A percentile compares a stretch with the other conserved stretches of the same genome.
These are phyloP conservation scores for Trifolium subterraneum DNA, from an alignment of 306 rosid genomes.

Conservation along the genomic window DNA sequence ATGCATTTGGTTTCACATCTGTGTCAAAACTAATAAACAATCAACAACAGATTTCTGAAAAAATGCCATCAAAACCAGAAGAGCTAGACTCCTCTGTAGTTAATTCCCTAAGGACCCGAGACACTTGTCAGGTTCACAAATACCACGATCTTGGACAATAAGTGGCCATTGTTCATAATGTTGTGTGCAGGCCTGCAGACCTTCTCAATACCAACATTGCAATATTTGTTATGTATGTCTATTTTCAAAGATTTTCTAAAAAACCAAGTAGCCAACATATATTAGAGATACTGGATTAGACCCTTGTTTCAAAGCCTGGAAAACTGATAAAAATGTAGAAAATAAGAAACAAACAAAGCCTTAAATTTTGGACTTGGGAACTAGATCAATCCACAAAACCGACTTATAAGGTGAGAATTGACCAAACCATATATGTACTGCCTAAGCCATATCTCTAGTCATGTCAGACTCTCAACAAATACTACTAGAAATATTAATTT, in stretches of 20 bases:
- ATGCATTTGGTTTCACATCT: neutral
- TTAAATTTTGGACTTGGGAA: neutral
- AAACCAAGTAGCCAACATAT: neutral
- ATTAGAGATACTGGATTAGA: neutral
- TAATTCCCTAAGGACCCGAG: neutral
- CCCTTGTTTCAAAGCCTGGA: neutral
- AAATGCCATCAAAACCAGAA: neutral
- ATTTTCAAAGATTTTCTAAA: slow-evolving; percentile 1
- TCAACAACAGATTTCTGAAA: neutral
- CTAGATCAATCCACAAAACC: neutral
- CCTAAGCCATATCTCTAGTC: neutral
- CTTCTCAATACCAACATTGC: neutral
- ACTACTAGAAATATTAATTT: slow-evolving; percentile 20
- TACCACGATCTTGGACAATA: slow-evolving; percentile 1
- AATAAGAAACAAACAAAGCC: slow-evolving; percentile 4
- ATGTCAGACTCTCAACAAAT: neutral
- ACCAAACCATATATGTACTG: neutral
- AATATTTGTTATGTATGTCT: neutral
- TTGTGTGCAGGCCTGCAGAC: neutral
- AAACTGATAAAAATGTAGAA: slow-evolving; percentile 1
- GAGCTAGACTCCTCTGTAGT: neutral
- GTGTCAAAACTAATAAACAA: slow-evolving; percentile 23
- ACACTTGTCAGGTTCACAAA: neutral
- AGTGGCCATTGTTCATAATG: slow-evolving; percentile 16
- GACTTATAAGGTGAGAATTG: neutral